A percentile compares a stretch with the other conserved stretches of the same genome.
These are phyloP conservation scores for Echinochloa phyllopogon DNA, from an alignment of 176 grass and related monocot genomes.

Conservation along the genomic window DNA sequence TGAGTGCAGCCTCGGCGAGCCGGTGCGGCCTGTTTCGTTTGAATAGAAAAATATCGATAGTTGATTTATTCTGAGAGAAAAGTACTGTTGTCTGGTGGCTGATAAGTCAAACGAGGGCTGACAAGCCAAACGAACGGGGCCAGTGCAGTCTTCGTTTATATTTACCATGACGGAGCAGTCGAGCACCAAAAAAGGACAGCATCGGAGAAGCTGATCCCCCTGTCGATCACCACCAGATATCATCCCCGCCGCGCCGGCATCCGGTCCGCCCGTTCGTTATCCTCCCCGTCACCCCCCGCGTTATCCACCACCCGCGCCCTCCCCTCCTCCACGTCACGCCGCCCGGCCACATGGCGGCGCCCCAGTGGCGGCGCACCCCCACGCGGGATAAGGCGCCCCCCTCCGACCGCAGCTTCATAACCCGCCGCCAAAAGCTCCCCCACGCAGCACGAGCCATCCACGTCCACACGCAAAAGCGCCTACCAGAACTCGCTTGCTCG, in stretches of 20 bases:
- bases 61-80: too few relatives aligned
- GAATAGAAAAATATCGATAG: too few relatives aligned
- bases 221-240: neutral
- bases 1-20: too few relatives aligned
- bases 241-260: neutral
- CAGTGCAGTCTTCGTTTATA: too few relatives aligned
- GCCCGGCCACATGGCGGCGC: conserved; percentile 26
- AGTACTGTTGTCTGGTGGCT: too few relatives aligned
- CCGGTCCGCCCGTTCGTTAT: conserved; percentile 57
- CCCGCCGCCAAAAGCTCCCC: conserved; percentile 25
- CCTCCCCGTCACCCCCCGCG: conserved; percentile 28
- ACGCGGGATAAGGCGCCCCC: conserved; percentile 53
- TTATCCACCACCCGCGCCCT: conserved; percentile 32
- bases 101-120: too few relatives aligned
- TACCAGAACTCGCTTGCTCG: neutral
- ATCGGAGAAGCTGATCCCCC: too few relatives aligned
- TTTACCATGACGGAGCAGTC: too few relatives aligned
- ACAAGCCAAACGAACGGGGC: too few relatives aligned
- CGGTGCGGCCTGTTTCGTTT: too few relatives aligned
- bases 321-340: conserved; percentile 32
- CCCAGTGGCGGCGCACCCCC: conserved; percentile 38
- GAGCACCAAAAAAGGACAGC: too few relatives aligned
- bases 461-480: neutral
- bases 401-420: conserved; percentile 44
- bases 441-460: conserved; percentile 19